Evolutionary conservation across 2,329 filamentous ascomycete genomes (phyloP).

Genomic region (Domatiomyces catenatus): DNA sequence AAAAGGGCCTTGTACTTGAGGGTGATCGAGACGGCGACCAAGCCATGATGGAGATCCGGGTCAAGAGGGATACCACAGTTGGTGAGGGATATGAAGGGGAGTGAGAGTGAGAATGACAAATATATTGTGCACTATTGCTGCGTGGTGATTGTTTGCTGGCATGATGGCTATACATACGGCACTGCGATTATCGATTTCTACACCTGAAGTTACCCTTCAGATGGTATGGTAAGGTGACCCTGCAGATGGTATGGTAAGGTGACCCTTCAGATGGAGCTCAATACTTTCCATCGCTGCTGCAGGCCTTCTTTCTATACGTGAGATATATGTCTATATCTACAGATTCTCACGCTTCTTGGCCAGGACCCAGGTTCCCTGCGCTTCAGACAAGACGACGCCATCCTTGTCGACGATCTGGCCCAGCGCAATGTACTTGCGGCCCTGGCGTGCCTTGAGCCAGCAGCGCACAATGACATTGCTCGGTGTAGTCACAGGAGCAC

Average conservation of each 20-base stretch:
- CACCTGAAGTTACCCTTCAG: background rate
- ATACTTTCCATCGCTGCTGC: too few relatives aligned
- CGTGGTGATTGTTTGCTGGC: background rate
- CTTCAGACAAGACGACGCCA: conserved; percentile 15
- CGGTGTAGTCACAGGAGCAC: conserved; percentile 13
- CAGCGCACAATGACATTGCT: conserved; percentile 11
- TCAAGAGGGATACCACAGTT: conserved; percentile 12
- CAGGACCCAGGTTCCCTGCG: conserved; percentile 15
- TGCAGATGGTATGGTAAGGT: too few relatives aligned
- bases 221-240: too few relatives aligned
- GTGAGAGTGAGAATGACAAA: conserved; percentile 3
- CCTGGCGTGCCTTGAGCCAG: conserved; percentile 14
- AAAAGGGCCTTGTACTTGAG: conserved; percentile 70
- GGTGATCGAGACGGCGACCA: conserved; percentile 34
- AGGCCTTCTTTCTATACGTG: background rate
- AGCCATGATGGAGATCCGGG: conserved; percentile 28
- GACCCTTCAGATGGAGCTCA: too few relatives aligned
- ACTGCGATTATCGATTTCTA: background rate
- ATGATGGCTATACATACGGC: background rate
- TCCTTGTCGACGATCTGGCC: conserved; percentile 16
- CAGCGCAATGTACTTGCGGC: conserved; percentile 14
- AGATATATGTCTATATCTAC: conserved; percentile 1
- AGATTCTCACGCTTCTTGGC: conserved; percentile 11
- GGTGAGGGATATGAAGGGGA: conserved; percentile 19
- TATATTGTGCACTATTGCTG: background rate